These are phyloP conservation scores for Serendipita sp. DNA, from an alignment of 768 basidiomycete species.

Conservation along the genomic window DNA sequence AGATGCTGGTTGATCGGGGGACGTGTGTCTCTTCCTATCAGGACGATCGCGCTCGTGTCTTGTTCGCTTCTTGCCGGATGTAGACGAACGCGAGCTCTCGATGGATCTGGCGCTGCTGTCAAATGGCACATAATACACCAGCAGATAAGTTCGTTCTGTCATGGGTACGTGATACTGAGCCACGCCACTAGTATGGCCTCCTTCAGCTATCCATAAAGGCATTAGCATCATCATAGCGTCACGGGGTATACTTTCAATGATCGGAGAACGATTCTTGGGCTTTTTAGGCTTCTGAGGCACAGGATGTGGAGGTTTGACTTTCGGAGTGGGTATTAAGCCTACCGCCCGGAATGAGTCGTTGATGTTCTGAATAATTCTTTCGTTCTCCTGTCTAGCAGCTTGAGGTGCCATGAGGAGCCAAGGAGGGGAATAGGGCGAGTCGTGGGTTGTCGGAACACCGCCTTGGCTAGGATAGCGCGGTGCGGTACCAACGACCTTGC, in stretches of 20 bases:
- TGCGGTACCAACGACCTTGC: not conserved
- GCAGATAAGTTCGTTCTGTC: conserved; percentile 48
- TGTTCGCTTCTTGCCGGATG: conserved; percentile 19
- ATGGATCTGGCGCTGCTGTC: conserved; percentile 12
- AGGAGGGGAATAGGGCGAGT: conserved; percentile 26
- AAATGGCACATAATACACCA: conserved; percentile 66
- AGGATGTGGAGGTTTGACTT: conserved; percentile 8
- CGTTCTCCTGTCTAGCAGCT: conserved; percentile 48
- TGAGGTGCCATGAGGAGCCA: conserved; percentile 56
- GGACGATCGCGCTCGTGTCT: conserved; percentile 27
- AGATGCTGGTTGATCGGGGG: conserved; percentile 11
- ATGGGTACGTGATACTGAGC: conserved; percentile 24
- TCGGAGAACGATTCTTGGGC: conserved; percentile 10
- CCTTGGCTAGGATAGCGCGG: not conserved
- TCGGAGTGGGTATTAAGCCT: conserved; percentile 48
- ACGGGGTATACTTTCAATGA: conserved; percentile 46
- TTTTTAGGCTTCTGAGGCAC: not conserved
- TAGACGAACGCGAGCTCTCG: conserved; percentile 1
- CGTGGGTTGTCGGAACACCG: not conserved
- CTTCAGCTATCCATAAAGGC: conserved; percentile 65
- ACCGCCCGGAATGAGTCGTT: conserved; percentile 68
- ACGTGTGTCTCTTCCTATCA: conserved; percentile 12
- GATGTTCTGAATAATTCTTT: conserved; percentile 50
- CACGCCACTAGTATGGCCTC: conserved; percentile 28
- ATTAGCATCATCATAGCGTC: conserved; percentile 71